phyloP scores from a whole-genome alignment of 352 stramenopile species.

The Globisporangium uncinulatum region DNA sequence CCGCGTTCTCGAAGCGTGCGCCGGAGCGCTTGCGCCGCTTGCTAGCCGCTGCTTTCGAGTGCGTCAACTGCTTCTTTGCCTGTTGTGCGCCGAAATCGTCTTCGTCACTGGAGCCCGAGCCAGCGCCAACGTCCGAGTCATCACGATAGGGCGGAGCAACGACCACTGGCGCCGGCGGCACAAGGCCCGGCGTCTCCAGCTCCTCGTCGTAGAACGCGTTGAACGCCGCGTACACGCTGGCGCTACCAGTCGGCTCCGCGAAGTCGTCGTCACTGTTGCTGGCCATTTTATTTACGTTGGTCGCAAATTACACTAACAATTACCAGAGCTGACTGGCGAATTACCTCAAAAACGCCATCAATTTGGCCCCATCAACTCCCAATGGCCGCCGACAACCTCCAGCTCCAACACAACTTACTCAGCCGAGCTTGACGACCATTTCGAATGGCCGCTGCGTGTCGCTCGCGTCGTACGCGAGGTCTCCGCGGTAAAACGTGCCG shows the following conservation, averaged over 20 bases:
- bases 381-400: too few species aligned
- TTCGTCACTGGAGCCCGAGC: background rate
- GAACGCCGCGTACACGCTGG: slow-evolving; percentile 11
- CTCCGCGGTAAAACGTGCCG: slow-evolving; percentile 38
- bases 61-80: background rate
- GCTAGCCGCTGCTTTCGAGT: too few species aligned
- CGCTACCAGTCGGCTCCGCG: background rate
- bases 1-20: slow-evolving; percentile 3
- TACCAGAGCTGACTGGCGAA: too few species aligned
- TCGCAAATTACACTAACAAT: too few species aligned
- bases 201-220: slow-evolving; percentile 18
- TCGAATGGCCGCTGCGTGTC: slow-evolving; percentile 3
- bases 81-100: background rate
- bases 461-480: slow-evolving; percentile 20
- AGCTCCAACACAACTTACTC: slow-evolving; percentile 1
- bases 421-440: slow-evolving; percentile 7
- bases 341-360: too few species aligned
- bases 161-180: background rate
- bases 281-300: background rate
- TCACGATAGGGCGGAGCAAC: background rate
- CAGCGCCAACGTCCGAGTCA: too few species aligned
- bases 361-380: too few species aligned
- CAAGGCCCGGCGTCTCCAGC: background rate
- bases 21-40: slow-evolving; percentile 6
- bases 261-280: slow-evolving; percentile 5